Evolutionary conservation across 2,329 filamentous ascomycete genomes (phyloP), one percentile per base, ranked within the genome.

Genomic region (Acrocalymma vagum): DNA sequence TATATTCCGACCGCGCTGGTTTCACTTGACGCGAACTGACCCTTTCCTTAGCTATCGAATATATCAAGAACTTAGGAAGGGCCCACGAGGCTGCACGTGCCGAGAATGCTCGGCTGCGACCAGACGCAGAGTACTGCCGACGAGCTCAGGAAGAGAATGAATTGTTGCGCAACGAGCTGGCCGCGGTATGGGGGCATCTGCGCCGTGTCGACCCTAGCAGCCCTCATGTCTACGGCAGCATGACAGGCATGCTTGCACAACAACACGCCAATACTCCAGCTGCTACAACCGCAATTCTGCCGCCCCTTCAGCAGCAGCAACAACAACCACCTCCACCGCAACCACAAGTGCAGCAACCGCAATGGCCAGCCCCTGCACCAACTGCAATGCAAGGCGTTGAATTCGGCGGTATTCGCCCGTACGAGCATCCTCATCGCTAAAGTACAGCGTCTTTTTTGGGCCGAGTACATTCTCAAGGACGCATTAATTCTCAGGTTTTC

Each of bases 311-410:
- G 30, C 71, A 59, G 14, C 64, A 67, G 25, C 60, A 65, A 23
- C 51, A 52, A 18, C 69, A 66, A 21, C 48, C 47, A 11, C 42
- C 42, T 29, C 57, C 57, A 30, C 54, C 57, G 25, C 63, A 64
- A 32, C 55, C 62, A 31, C 48, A 62, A 16, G 62, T 72, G 24
- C 71, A 59, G 20, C 48, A 61, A 24, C 41, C 58, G n/a, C 59
- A 69, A 36, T 71, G 66, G 58, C 53, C 48, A 32, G 42, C 56
- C 6, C 55, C 62, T 10, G 53, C 68, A 17, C 51, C 67, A 9
- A 59, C 63, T 10, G 70, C 74, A 2, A 78, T 78, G 76, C 74
- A 78, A 57, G 76, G 76, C 14, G 73, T 78, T 11, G 76, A 78
- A 45, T 78, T 72, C 75, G 31, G 61, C 25, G 63, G 63, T 15